These are phyloP conservation scores for Fallopia convolvulus DNA, from an alignment of 148 eudicot species.

Conservation along the genomic window DNA sequence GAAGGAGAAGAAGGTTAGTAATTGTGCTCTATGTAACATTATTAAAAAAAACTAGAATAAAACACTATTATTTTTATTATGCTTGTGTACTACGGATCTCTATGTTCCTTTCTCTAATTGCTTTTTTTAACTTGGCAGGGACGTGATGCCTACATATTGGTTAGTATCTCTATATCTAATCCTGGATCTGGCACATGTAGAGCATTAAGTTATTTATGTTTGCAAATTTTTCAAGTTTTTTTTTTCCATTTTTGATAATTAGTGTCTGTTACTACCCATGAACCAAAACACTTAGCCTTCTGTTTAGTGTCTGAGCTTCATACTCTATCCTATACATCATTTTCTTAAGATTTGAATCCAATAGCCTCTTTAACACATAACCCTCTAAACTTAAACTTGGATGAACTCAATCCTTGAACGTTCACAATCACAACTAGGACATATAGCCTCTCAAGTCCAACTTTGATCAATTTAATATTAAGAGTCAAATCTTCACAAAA, in stretches of 20 bases:
- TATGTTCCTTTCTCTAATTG: neutral
- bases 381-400: neutral
- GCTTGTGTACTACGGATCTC: neutral
- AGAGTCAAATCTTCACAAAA: neutral
- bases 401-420: neutral
- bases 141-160: conserved; percentile 90
- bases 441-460: neutral
- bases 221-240: neutral
- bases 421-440: neutral
- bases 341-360: neutral
- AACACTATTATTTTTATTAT: neutral
- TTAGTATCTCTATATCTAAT: conserved; percentile 33
- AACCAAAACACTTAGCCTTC: neutral
- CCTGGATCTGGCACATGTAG: conserved; percentile 15
- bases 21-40: neutral
- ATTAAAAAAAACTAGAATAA: neutral
- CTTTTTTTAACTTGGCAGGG: conserved; percentile 46
- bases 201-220: conserved; percentile 6
- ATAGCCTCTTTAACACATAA: neutral
- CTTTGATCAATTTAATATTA: neutral
- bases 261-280: neutral
- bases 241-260: neutral
- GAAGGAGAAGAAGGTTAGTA: conserved; percentile 79
- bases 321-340: neutral
- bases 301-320: conserved; percentile 3